Evolutionary conservation across 306 rosid genomes (phyloP), one percentile per base, ranked within the genome.

Genomic region (Fagus sylvatica): DNA sequence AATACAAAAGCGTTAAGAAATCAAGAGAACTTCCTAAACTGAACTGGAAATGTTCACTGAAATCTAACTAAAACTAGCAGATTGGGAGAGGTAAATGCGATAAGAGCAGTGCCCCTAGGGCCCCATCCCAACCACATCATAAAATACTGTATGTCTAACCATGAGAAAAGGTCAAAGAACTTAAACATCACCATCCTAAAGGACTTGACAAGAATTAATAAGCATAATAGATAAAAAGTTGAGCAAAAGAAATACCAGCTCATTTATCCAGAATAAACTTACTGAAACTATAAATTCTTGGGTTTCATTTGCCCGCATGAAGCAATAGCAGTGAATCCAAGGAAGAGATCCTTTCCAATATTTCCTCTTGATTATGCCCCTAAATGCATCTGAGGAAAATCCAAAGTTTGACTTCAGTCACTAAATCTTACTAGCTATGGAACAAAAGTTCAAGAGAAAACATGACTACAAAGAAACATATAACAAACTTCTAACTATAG

Each of bases 311-410:
- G 98, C 96, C 71, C 91, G 88, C 19, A 92, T 92, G 86, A 95
- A 95, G 85, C 97, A 92, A 83, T 92, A 95, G 76, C 98, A 95
- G 79, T 95, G 98, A 76, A 95, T 85, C 93, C 85, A 86, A 75
- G 98, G 98, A 56, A 92, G 96, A 79, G 71, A 71, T 51, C 91
- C 98, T 76, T 70, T 90, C 98, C 98, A 91, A 84, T 79, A 85
- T 76, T 85, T 87, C 81, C 81, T 92, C 78, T 59, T 84, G 83
- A 87, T 84, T 84, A 83, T 51, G 61, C 90, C 90, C 76, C 79
- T 87, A 81, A 92, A 95, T 73, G 88, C 88, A 91, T 95, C 98
- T 95, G 90, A 68, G 30, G 66, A 43, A 72, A 49, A 51, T 53
- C 62, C 13, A 15, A 34, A 69, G 71, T 80, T 68, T 71, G 65